Base-by-base conservation (phyloP, 352 stramenopile genomes). In the Pythium diclinum region DNA sequence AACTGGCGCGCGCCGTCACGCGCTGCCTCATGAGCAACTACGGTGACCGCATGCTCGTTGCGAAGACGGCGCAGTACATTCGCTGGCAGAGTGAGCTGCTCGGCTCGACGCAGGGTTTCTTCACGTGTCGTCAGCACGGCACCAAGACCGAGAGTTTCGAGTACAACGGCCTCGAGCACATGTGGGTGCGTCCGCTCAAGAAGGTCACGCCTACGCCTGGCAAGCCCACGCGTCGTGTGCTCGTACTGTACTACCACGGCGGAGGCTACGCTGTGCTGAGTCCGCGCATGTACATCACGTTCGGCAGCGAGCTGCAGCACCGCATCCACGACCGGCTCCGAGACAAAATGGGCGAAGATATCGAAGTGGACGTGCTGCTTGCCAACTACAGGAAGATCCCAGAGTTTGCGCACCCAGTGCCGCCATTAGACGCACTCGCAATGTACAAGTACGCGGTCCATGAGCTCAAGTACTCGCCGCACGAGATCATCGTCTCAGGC, bases 281-380 rank as follows among this genome's bases (percentile, higher is more conserved):
- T 40, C 67, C 67, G 9, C 60, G 67, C n/a, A 67, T 66, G 56
- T 73, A 73, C 56, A 66, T 73, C 48, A 4, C 40, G 5, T 51
- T 68, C 32, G 72, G 69, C 51, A 76, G 70, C 44, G 72, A 74
- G 13, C 53, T 87, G 34, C 73, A 80, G 54, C n/a, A 23, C 1
- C 38, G 58, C 42, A 19, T 68, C 13, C 14, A 57, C 3, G 17
- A 17, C 30, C 19, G 47, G 3, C 30, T 67, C 11, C 14, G 33
- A 32, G 52, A 33, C 1, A 30, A 61, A 11, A 30, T 23, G 28
- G 16, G 14, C 2, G 34, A 54, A 53, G 33, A 33, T 14, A 4
- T 52, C 14, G 7, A 61, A 32, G 48, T 63, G 10, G 55, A 63
- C 2, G 32, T 63, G 5, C 28, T 73, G 14, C 53, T 73, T 0